Conservation (phyloP, 768 basidiomycete species). For the Gloeopeniophorella convolvens region DNA sequence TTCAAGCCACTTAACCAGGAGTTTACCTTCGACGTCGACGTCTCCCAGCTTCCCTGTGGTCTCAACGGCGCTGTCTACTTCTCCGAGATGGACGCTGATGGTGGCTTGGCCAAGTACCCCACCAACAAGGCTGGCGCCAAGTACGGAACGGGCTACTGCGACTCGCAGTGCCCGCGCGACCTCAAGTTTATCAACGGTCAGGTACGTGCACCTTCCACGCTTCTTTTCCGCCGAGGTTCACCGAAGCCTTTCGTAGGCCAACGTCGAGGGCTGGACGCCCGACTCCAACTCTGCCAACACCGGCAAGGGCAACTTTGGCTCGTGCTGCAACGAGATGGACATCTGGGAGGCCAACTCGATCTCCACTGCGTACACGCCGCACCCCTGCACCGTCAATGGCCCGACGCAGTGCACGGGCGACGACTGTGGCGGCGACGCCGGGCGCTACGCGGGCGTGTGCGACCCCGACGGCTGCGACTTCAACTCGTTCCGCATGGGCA, state of each 20-base stretch:
- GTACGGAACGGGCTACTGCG: constrained; percentile 63
- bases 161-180: constrained; percentile 53
- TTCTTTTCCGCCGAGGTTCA: too few species aligned
- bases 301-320: constrained; percentile 39
- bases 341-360: constrained; percentile 53
- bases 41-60: constrained; percentile 50
- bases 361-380: constrained; percentile 47
- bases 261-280: constrained; percentile 37
- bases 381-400: constrained; percentile 38
- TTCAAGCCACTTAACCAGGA: constrained; percentile 52
- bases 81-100: constrained; percentile 52
- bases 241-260: constrained; percentile 36
- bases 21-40: constrained; percentile 56
- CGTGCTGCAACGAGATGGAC: constrained; percentile 58
- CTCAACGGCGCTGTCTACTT: constrained; percentile 61
- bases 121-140: constrained; percentile 53
- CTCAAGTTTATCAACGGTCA: constrained; percentile 55
- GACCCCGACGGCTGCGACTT: constrained; percentile 54
- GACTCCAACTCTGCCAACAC: constrained; percentile 37
- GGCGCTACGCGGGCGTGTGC: constrained; percentile 40
- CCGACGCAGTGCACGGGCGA: constrained; percentile 39
- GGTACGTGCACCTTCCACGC: constrained; percentile 30
- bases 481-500: constrained; percentile 55
- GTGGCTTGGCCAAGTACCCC: constrained; percentile 43
- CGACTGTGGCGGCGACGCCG: constrained; percentile 26